These are phyloP conservation scores for Scleroderma citrinum DNA, from an alignment of 768 basidiomycete genomes.

Conservation along the genomic window DNA sequence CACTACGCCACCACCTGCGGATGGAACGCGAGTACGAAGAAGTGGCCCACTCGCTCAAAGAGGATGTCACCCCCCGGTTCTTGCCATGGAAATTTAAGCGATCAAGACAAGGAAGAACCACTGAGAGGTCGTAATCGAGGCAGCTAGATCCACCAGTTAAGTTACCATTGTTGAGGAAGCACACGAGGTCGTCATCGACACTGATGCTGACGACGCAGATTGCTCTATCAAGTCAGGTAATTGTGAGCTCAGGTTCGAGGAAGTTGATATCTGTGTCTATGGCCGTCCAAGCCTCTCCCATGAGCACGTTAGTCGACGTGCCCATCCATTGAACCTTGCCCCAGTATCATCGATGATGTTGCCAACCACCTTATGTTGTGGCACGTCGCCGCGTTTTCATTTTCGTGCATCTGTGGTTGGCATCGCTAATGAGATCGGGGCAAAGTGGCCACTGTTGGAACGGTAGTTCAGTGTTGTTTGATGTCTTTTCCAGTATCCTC, in stretches of 20 bases:
- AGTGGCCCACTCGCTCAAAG: conserved; percentile 25
- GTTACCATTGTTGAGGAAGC: conserved; percentile 13
- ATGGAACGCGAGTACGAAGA: conserved; percentile 26
- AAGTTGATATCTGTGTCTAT: background rate
- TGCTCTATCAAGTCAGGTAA: background rate
- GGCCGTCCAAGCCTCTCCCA: background rate
- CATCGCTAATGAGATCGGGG: conserved; percentile 8
- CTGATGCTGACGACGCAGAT: conserved; percentile 2
- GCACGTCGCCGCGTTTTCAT: conserved; percentile 7
- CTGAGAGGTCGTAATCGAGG: conserved; percentile 4
- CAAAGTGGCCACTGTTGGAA: conserved; percentile 20
- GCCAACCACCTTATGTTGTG: conserved; percentile 13
- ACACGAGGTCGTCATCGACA: conserved; percentile 7
- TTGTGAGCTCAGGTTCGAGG: background rate
- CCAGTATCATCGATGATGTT: conserved; percentile 3
- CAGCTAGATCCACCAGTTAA: conserved; percentile 12
- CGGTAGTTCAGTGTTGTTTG: too few species aligned
- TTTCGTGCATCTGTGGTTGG: conserved; percentile 16
- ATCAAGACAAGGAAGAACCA: conserved; percentile 7
- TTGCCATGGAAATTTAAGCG: conserved; percentile 25
- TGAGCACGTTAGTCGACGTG: conserved; percentile 17
- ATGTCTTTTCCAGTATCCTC: too few species aligned
- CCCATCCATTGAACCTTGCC: conserved; percentile 14
- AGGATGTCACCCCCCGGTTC: conserved; percentile 23
- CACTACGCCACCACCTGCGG: conserved; percentile 28